phyloP scores from a whole-genome alignment of 257 asterid species.

The Ajuga chamaepitys region DNA sequence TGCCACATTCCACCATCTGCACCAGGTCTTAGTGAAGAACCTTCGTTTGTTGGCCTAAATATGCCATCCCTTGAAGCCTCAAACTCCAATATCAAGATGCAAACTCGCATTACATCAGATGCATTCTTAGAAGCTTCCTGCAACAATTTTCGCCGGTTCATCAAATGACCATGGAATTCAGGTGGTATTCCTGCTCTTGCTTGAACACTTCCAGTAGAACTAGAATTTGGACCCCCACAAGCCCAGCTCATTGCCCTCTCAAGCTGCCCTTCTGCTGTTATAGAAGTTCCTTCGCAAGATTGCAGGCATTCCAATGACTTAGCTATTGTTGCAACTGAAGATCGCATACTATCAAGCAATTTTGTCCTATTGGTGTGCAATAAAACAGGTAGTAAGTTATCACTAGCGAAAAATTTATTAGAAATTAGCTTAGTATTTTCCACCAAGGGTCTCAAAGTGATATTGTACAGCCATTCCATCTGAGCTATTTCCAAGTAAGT shows the following conservation, averaged over 20 bases:
- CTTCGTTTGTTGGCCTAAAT: constrained; percentile 46
- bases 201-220: constrained; percentile 42
- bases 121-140: constrained; percentile 77
- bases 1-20: constrained; percentile 85
- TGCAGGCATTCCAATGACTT: constrained; percentile 73
- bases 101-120: constrained; percentile 67
- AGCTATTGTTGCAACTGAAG: constrained; percentile 65
- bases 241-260: constrained; percentile 99
- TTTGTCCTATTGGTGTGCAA: constrained; percentile 65
- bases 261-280: constrained; percentile 89
- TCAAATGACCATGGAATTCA: constrained; percentile 83
- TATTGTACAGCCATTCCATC: constrained; percentile 90
- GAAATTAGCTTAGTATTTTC: constrained; percentile 53
- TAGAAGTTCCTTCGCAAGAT: constrained; percentile 76
- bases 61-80: constrained; percentile 94
- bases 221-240: constrained; percentile 84
- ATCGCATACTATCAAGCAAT: constrained; percentile 62
- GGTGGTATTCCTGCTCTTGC: constrained; percentile 76
- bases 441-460: constrained; percentile 49
- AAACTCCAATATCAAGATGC: constrained; percentile 80
- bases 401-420: constrained; percentile 51
- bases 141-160: constrained; percentile 54
- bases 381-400: constrained; percentile 53
- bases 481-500: constrained; percentile 75
- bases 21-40: constrained; percentile 41